These are phyloP conservation scores for Coemansia sp. DNA, from an alignment of 192 early-diverging fungal genomes.

Conservation along the genomic window DNA sequence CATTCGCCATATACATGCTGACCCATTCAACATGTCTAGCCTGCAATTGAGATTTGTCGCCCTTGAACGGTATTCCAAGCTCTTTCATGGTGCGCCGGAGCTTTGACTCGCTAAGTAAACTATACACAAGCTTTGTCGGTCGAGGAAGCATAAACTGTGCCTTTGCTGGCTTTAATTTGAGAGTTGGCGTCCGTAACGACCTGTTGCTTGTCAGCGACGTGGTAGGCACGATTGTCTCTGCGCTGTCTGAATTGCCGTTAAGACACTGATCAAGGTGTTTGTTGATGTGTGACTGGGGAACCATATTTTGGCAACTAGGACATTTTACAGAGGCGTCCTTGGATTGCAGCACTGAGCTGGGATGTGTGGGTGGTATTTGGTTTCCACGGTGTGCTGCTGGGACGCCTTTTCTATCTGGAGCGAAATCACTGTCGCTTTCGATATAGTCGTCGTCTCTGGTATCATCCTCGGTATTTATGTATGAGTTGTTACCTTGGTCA, in stretches of 20 bases:
- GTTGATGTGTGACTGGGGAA: slow-evolving; percentile 44
- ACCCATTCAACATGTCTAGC: slow-evolving; percentile 55
- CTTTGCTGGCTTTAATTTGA: slow-evolving; percentile 1
- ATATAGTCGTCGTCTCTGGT: slow-evolving; percentile 6
- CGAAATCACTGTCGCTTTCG: slow-evolving; percentile 45
- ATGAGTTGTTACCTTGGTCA: slow-evolving; percentile 17
- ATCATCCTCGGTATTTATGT: slow-evolving; percentile 12
- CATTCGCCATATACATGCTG: slow-evolving; percentile 57
- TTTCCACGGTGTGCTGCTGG: too few relatives aligned
- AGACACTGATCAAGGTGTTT: slow-evolving; percentile 53
- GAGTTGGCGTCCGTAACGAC: slow-evolving; percentile 3
- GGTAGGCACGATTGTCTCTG: neutral
- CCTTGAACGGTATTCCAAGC: slow-evolving; percentile 48
- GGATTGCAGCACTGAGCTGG: neutral
- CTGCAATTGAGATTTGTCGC: slow-evolving; percentile 54
- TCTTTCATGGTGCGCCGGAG: slow-evolving; percentile 51
- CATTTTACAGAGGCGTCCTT: slow-evolving; percentile 26
- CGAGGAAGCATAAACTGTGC: slow-evolving; percentile 25
- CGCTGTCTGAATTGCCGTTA: slow-evolving; percentile 1
- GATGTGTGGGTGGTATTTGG: neutral
- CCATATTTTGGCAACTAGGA: slow-evolving; percentile 42
- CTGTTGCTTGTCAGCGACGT: neutral
- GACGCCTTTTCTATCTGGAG: neutral
- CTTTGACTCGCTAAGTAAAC: slow-evolving; percentile 50
- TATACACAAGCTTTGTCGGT: slow-evolving; percentile 57